A percentile compares a stretch with the other conserved stretches of the same genome.
Evolutionary conservation across 75 land plant species (phyloP).

Genomic region (Chamaecyparis obtusa): DNA sequence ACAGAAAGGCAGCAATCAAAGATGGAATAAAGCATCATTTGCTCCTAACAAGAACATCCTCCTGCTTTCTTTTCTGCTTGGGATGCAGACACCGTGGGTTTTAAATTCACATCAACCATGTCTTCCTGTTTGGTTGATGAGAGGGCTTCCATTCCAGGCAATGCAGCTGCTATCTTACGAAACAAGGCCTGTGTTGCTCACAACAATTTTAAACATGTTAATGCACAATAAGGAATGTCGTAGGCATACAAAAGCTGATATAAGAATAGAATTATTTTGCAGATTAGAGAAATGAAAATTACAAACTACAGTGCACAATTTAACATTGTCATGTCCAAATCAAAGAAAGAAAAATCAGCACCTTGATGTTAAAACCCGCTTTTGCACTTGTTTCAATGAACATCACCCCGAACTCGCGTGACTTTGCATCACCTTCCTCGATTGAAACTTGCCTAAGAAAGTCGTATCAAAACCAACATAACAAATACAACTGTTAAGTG

Average conservation of each 20-base stretch:
- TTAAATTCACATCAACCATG: constrained; percentile 43
- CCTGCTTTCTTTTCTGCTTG: constrained; percentile 38
- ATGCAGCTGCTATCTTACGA: constrained; percentile 47
- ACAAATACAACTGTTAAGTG: background rate
- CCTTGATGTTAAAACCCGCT: constrained; percentile 77
- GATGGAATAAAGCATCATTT: constrained; percentile 6
- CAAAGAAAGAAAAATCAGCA: constrained; percentile 7
- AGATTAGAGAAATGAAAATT: background rate
- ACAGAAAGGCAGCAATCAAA: background rate
- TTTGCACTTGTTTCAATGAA: constrained; percentile 80
- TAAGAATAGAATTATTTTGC: background rate
- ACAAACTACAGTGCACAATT: background rate
- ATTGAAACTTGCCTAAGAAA: constrained; percentile 65
- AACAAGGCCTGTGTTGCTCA: constrained; percentile 34
- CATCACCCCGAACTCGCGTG: constrained; percentile 55
- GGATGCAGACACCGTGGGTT: constrained; percentile 28
- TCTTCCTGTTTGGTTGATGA: constrained; percentile 48
- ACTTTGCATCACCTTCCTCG: constrained; percentile 71
- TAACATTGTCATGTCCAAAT: background rate
- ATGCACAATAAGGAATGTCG: background rate
- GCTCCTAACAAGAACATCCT: constrained; percentile 45
- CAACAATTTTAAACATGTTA: background rate
- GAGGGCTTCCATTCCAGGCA: constrained; percentile 55
- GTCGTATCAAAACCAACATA: background rate
- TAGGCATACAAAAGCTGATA: background rate